Conservation (phyloP, 2,329 filamentous ascomycete genomes). For the Geosmithia morbida region DNA sequence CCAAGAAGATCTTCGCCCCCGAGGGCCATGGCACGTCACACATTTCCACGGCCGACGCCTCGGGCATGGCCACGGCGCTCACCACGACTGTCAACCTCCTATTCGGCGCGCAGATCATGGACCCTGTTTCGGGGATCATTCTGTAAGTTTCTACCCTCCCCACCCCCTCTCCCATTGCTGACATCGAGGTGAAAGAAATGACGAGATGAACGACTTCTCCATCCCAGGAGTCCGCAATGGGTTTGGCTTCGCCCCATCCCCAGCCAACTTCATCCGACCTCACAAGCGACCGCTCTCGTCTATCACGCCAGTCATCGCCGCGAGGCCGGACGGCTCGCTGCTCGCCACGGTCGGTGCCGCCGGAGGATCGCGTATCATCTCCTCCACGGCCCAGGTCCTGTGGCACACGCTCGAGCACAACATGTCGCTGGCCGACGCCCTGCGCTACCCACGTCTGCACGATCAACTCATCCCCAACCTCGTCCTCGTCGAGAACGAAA, state of each 20-base stretch:
- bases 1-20: slow-evolving; percentile 47
- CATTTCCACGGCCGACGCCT: slow-evolving; percentile 54
- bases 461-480: slow-evolving; percentile 68
- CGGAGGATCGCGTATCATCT: slow-evolving; percentile 74
- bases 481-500: slow-evolving; percentile 53
- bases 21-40: slow-evolving; percentile 64
- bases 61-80: slow-evolving; percentile 63
- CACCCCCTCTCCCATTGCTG: background rate
- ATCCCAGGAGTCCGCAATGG: slow-evolving; percentile 65
- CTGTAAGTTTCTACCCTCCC: slow-evolving; percentile 24
- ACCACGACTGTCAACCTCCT: slow-evolving; percentile 83
- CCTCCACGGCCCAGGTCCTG: slow-evolving; percentile 58
- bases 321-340: slow-evolving; percentile 45
- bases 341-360: slow-evolving; percentile 62
- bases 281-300: slow-evolving; percentile 74
- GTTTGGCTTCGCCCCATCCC: slow-evolving; percentile 72
- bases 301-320: slow-evolving; percentile 65
- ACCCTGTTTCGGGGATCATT: slow-evolving; percentile 71
- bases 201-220: slow-evolving; percentile 69
- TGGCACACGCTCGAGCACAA: slow-evolving; percentile 56
- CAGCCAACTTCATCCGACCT: slow-evolving; percentile 68
- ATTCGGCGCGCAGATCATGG: slow-evolving; percentile 68
- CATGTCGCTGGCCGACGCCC: slow-evolving; percentile 44
- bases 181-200: slow-evolving; percentile 24
- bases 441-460: slow-evolving; percentile 56